phyloP scores from a whole-genome alignment of 2,329 filamentous ascomycete genomes.

The Fusarium tjaetaba region DNA sequence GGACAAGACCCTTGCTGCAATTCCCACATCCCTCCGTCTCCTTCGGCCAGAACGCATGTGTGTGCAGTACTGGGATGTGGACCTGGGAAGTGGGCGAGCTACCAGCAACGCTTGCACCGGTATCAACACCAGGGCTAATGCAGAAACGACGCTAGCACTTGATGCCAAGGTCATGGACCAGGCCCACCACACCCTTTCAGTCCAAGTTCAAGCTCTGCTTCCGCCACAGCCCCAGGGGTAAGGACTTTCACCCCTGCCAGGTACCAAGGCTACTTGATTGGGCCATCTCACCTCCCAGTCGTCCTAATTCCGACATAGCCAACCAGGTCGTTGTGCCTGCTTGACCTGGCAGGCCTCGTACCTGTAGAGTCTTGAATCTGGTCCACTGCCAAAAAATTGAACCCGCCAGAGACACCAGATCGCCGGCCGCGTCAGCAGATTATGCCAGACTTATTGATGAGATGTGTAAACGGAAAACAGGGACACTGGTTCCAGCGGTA shows the following conservation, averaged over 20 bases:
- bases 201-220: conserved; percentile 36
- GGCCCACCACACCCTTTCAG: conserved; percentile 32
- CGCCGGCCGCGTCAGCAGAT: conserved; percentile 38
- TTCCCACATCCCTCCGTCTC: conserved; percentile 17
- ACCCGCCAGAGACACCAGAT: conserved; percentile 25
- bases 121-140: conserved; percentile 32
- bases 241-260: conserved; percentile 35
- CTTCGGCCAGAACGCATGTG: conserved; percentile 5
- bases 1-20: conserved; percentile 16
- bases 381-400: conserved; percentile 7
- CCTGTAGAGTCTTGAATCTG: not conserved
- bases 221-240: conserved; percentile 12
- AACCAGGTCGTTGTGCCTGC: conserved; percentile 12
- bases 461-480: conserved; percentile 18
- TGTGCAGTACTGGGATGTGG: conserved; percentile 16
- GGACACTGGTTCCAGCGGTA: conserved; percentile 18
- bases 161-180: not conserved
- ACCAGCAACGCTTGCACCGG: conserved; percentile 22
- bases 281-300: conserved; percentile 8
- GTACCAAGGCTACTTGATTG: conserved; percentile 38
- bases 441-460: conserved; percentile 4
- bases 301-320: conserved; percentile 6
- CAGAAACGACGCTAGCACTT: conserved; percentile 24
- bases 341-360: conserved; percentile 8
- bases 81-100: conserved; percentile 30